Percentiles rank a stretch among this genome's conserved stretches.
Evolutionary conservation across 345 rosid species (phyloP).

Genomic region (Zanthoxylum bungeanum): DNA sequence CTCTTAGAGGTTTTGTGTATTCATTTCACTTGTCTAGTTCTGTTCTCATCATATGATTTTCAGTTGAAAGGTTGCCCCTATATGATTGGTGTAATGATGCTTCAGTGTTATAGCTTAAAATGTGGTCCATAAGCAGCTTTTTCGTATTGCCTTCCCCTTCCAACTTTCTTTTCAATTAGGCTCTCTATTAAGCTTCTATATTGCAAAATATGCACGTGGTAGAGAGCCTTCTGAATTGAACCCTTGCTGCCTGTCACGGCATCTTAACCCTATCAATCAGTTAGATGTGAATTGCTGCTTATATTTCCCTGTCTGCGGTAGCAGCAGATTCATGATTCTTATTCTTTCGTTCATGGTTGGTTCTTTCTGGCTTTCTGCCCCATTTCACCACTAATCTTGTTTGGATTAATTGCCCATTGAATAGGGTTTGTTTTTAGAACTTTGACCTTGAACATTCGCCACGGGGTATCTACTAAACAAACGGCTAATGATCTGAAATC

Average conservation of each 20-base stretch:
- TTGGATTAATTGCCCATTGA: background rate
- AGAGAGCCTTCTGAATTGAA: background rate
- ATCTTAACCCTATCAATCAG: background rate
- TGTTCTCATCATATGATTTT: background rate
- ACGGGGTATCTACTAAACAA: background rate
- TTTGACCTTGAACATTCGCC: background rate
- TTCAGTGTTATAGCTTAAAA: background rate
- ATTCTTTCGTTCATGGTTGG: background rate
- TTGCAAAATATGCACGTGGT: background rate
- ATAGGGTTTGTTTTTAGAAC: background rate
- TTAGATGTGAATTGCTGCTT: background rate
- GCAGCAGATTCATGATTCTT: background rate
- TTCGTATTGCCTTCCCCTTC: background rate
- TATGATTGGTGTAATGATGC: slow-evolving; percentile 3
- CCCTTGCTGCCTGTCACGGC: background rate
- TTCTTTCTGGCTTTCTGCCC: too few relatives aligned
- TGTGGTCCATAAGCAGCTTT: too few relatives aligned
- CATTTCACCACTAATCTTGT: background rate
- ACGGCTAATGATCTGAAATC: background rate
- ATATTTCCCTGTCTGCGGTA: background rate
- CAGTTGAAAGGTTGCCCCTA: background rate
- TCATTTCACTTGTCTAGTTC: too few relatives aligned
- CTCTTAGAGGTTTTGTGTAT: background rate
- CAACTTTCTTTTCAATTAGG: background rate
- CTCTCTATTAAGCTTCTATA: background rate